Evolutionary conservation across 202 grass and related monocot species (phyloP), one percentile per base, ranked within the genome.

Genomic region (Musa balbisiana): DNA sequence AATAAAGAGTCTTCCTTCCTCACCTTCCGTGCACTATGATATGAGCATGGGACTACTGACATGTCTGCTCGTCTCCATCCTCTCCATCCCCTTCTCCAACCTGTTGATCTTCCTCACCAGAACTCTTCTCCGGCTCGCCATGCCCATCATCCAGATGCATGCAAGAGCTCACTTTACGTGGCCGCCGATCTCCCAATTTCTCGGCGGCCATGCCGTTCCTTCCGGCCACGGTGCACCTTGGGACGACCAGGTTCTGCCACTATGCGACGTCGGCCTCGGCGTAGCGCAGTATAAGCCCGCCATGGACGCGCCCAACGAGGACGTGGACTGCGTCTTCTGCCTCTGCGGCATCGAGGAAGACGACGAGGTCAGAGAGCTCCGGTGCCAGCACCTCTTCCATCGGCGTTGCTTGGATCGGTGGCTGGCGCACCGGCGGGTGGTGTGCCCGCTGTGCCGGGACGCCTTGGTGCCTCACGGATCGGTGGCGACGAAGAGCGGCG

Each of bases 401-500:
- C 83, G 91, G 19, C 75, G 68, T 9, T 93, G 87, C 85, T 63
- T 93, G 62, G 91, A 93, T 67, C 73, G 49, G 50, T 93, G 87
- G 91, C 85, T 94, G 64, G 56, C 80, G 62, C 83, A 76, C 58
- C 77, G 54, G 64, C 75, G 85, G 55, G 82, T 81, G 73, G 86
- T 85, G 24, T 92, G 90, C 76, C 90, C 90, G 25, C 82, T 92
- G 63, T 92, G 91, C 80, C 80, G 91, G 71, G 91, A 93, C 85
- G 65, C 76, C 65, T 69, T 87, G 55, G 77, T 87, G 62, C 84
- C 81, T 43, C 13, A 60, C 52, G 66, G 67, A 16, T 20, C 69
- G 4, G 66, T 25, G 15, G 59, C 59, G 33, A 19, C 50, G 24
- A 64, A 43, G 29, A 17, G 16, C 5, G 14, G 9, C 49, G 52